Base-by-base conservation (phyloP, 805 yeast species). In the Candida suzukii region DNA sequence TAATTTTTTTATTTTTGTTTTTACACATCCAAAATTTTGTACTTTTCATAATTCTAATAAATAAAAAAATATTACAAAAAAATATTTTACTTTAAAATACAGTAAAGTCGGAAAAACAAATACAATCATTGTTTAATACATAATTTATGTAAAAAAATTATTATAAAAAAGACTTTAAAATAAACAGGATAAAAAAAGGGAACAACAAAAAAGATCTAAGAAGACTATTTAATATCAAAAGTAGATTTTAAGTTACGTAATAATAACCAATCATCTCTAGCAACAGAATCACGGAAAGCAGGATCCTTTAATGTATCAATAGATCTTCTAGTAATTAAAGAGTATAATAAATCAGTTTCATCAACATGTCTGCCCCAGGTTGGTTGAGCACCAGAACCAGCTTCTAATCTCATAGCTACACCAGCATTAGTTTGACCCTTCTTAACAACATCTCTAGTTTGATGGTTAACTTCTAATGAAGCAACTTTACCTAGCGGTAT, bases 351-450 rank as follows among this genome's bases (percentile, higher is more conserved):
- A 64, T 93, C 99, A 44, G 78, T 70, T 67, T 93, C 99, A 63
- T 88, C 96, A 53, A 93, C 95, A 60, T 93, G 99, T 71, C 99
- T 87, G 48, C 99, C 99, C 98, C 98, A 93, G 13, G 87, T 81
- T 41, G 99, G 98, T 68, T 88, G 96, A 49, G 86, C 91, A 44
- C 84, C 73, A 35, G 95, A 84, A 50, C 95, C 90, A 54, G 87
- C 83, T 43, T 93, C 99, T 57, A 93, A 74, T 72, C 99, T 81
- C 84, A 93, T 86, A 47, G 99, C 99, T 48, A 91, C 98, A 77
- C 99, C 99, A 22, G 96, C 97, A 53, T 84, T 77, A 12, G 98
- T 87, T 66, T 86, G 95, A 36, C 97, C 96, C 74, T 87, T 93
- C 70, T 88, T 85, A 37, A 90, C 95, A 25, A 70, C 64, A 42